These are phyloP conservation scores for Elongisporangium prolatum DNA, from an alignment of 352 stramenopile genomes.

Conservation along the genomic window DNA sequence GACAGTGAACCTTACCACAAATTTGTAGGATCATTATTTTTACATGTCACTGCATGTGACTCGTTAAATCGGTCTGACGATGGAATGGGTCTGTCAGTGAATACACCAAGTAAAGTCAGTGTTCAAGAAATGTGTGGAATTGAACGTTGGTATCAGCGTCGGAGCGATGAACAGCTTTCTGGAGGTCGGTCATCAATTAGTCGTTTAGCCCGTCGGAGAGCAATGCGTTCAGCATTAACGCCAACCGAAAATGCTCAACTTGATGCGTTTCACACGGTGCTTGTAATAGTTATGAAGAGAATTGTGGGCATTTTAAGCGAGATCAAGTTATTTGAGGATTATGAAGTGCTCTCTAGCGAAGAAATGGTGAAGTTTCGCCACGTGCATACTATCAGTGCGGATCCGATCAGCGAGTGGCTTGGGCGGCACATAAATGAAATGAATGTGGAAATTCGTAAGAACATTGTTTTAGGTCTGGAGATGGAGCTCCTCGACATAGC, in stretches of 20 bases:
- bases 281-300: conserved; percentile 50
- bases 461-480: conserved; percentile 55
- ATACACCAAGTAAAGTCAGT: background rate
- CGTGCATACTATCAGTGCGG: conserved; percentile 42
- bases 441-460: conserved; percentile 39
- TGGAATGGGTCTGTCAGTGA: background rate
- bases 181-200: background rate
- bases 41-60: conserved; percentile 24
- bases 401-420: conserved; percentile 44
- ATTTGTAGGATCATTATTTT: conserved; percentile 36
- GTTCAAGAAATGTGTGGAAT: conserved; percentile 14
- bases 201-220: background rate
- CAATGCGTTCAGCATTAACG: conserved; percentile 41
- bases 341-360: conserved; percentile 37
- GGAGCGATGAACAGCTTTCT: background rate
- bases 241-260: conserved; percentile 60
- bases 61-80: conserved; percentile 1
- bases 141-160: conserved; percentile 28
- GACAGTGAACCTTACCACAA: conserved; percentile 44
- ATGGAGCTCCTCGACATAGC: conserved; percentile 58
- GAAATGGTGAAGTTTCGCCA: conserved; percentile 49
- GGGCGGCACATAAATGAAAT: conserved; percentile 53
- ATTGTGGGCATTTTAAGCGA: conserved; percentile 46
- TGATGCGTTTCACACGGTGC: conserved; percentile 46
- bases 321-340: conserved; percentile 58